Conservation (phyloP, 2,329 filamentous ascomycete genomes). For the Monosporascus sp. region DNA sequence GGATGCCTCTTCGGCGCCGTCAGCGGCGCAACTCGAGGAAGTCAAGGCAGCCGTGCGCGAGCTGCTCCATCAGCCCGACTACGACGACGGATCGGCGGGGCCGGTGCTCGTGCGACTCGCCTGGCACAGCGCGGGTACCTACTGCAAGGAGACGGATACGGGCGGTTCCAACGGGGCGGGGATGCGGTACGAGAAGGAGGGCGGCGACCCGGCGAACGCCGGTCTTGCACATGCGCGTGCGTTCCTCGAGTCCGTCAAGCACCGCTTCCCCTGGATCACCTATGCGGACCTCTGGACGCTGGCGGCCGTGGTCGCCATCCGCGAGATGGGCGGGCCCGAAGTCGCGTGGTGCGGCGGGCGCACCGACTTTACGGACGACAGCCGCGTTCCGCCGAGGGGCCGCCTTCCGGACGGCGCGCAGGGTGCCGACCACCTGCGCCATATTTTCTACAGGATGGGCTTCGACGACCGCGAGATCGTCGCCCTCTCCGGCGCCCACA, state of each 20-base stretch:
- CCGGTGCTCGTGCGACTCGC: slow-evolving; percentile 60
- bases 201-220: slow-evolving; percentile 60
- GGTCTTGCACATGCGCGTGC: slow-evolving; percentile 58
- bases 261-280: slow-evolving; percentile 56
- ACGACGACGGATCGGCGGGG: slow-evolving; percentile 60
- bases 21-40: slow-evolving; percentile 20
- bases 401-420: slow-evolving; percentile 71
- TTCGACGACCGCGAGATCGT: slow-evolving; percentile 96
- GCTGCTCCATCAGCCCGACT: slow-evolving; percentile 54
- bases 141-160: slow-evolving; percentile 52
- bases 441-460: slow-evolving; percentile 92
- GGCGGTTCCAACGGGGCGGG: slow-evolving; percentile 61
- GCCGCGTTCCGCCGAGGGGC: slow-evolving; percentile 52
- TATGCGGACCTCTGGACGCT: slow-evolving; percentile 63
- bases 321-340: slow-evolving; percentile 54
- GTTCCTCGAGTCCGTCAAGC: slow-evolving; percentile 59
- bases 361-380: slow-evolving; percentile 58
- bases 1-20: slow-evolving; percentile 7
- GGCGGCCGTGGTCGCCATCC: slow-evolving; percentile 52
- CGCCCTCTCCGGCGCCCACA: slow-evolving; percentile 78
- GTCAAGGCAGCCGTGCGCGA: slow-evolving; percentile 49
- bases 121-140: slow-evolving; percentile 61
- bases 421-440: slow-evolving; percentile 74
- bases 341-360: slow-evolving; percentile 53
- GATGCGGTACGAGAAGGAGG: slow-evolving; percentile 61